Conservation (phyloP, 2,329 filamentous ascomycete genomes). For the Leptodontidium sp. region DNA sequence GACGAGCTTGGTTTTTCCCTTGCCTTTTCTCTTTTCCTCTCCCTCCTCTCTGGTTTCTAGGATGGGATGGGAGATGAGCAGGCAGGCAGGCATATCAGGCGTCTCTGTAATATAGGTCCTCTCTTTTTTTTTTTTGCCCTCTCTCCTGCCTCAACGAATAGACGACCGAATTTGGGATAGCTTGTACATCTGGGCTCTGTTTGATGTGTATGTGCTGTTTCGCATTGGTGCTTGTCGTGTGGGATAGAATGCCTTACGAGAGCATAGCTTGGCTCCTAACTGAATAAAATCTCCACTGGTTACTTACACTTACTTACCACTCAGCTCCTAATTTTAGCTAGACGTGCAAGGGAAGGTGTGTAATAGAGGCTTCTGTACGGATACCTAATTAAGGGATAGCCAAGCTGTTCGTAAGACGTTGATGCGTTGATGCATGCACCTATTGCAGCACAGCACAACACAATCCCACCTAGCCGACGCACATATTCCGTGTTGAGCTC, state of each 20-base stretch:
- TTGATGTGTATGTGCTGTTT: background rate
- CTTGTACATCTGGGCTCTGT: background rate
- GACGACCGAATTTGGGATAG: constrained; percentile 31
- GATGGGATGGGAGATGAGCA: constrained; percentile 8
- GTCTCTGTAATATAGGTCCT: constrained; percentile 40
- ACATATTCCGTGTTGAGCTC: too few species aligned
- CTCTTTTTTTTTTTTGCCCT: constrained; percentile 28
- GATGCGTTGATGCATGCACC: constrained; percentile 7
- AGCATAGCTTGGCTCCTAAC: background rate
- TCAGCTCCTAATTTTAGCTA: background rate
- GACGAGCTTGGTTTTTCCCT: constrained; percentile 24
- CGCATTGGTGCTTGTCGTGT: background rate
- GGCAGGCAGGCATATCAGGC: constrained; percentile 23
- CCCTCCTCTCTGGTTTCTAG: constrained; percentile 5
- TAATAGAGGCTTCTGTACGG: too few species aligned
- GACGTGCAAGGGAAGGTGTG: background rate
- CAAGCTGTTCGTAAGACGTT: background rate
- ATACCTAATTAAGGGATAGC: background rate
- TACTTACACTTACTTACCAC: background rate
- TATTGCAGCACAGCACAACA: background rate
- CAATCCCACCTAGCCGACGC: too few species aligned
- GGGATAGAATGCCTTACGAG: background rate
- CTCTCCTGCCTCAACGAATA: constrained; percentile 29
- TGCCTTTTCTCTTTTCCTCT: background rate
- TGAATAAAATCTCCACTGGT: background rate